Conservation (phyloP, 73 alveolate species). For the Strombidium stylifer region DNA sequence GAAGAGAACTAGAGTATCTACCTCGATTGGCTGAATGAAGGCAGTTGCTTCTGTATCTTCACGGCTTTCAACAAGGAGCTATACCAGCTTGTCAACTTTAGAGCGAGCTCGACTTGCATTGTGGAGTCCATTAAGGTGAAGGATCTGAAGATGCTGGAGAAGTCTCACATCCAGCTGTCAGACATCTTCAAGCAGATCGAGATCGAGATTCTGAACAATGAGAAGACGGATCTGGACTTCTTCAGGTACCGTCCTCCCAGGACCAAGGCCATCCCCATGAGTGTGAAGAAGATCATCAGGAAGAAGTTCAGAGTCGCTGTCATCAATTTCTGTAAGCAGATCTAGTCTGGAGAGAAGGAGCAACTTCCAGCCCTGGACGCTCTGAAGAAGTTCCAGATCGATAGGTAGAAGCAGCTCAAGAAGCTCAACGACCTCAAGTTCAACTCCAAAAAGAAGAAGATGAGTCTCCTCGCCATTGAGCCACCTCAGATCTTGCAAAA, state of each 20-base stretch:
- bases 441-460: no score
- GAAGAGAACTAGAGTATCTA: background rate
- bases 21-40: conserved; percentile 53
- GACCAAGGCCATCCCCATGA: conserved; percentile 23
- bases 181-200: conserved; percentile 30
- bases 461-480: no score
- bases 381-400: conserved; percentile 1
- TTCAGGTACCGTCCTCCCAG: conserved; percentile 43
- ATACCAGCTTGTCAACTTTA: conserved; percentile 40
- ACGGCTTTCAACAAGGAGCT: conserved; percentile 34
- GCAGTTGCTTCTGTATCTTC: conserved; percentile 46
- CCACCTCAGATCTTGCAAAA: no score
- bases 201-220: conserved; percentile 46
- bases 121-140: conserved; percentile 23
- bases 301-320: conserved; percentile 30
- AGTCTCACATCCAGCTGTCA: conserved; percentile 6
- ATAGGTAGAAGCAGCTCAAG: background rate
- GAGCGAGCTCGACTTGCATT: conserved; percentile 47
- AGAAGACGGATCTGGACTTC: conserved; percentile 50
- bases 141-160: conserved; percentile 29
- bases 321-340: background rate
- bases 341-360: conserved; percentile 4
- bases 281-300: conserved; percentile 18
- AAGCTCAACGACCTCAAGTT: no score
- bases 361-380: conserved; percentile 34